Base-by-base conservation (phyloP, 331 rosid genomes). In the Quercus tomentella region DNA sequence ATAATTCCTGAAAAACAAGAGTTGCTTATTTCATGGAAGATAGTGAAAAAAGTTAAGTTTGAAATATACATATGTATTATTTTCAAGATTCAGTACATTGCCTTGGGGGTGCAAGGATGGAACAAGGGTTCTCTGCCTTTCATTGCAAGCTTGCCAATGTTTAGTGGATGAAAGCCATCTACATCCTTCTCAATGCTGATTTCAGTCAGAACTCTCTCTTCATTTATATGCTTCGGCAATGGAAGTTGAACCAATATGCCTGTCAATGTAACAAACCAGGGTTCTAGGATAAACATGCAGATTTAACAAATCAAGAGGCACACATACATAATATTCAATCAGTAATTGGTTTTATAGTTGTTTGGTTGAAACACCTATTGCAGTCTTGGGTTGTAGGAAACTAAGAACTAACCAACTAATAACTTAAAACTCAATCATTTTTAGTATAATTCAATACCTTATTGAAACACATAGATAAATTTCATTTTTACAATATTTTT, bases 171-270 rank as follows among this genome's bases (percentile, higher is more conserved):
- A 84, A 94, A 92, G 21, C 97, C 98, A 89, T 94, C 98, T 0
- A 94, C 97, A 85, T 92, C 98, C 89, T 94, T 92, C 74, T 84
- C 90, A 60, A 94, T 76, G 89, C 91, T 94, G 76, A 94, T 94
- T 85, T 87, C 97, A 75, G 82, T 85, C 77, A 94, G 81, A 74
- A 94, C 91, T 37, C 81, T 88, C 89, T 92, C 97, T 83, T 92
- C 97, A 72, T 92, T 88, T 84, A 94, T 88, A 82, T 94, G 97
- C 78, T 83, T 92, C 8, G 98, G 97, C 90, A 92, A 85, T 23
- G 95, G 98, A 84, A 94, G 98, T 72, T 94, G 97, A 85, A 94
- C 93, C 84, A 92, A 87, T 77, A 94, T 92, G 74, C 98, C 98
- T 94, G 82, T 15, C 28, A 35, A 83, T 6, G 61, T 56, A 79